Conservation (phyloP, 805 yeast genomes). For the Kuraishia piskuri region DNA sequence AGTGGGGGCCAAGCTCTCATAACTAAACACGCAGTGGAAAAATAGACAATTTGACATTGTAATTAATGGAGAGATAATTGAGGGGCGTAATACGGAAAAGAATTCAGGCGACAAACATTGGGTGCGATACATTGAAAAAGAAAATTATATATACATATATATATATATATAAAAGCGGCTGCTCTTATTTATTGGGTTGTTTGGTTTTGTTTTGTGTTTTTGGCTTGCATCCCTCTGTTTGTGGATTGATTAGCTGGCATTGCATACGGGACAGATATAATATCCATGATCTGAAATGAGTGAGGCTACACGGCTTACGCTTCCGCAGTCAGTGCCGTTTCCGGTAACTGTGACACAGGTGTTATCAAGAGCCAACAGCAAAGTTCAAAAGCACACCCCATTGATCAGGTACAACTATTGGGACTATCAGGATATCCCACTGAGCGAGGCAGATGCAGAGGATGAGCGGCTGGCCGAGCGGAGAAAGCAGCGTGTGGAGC, state of each 20-base stretch:
- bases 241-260: background rate
- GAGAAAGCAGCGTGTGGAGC: constrained; percentile 44
- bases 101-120: too few relatives aligned
- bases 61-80: background rate
- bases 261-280: background rate
- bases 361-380: constrained; percentile 33
- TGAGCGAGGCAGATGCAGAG: constrained; percentile 28
- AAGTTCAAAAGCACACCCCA: constrained; percentile 41
- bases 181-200: too few relatives aligned
- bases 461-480: constrained; percentile 29
- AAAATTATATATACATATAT: too few relatives aligned
- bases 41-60: background rate
- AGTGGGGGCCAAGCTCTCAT: background rate
- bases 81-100: too few relatives aligned
- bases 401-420: constrained; percentile 57
- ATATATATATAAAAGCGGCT: too few relatives aligned
- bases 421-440: constrained; percentile 53
- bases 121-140: too few relatives aligned
- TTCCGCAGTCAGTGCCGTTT: constrained; percentile 58
- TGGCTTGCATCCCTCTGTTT: background rate
- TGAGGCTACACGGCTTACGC: constrained; percentile 35
- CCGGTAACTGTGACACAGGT: constrained; percentile 59
- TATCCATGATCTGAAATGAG: constrained; percentile 9
- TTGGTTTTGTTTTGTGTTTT: background rate
- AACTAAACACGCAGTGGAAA: background rate